These are phyloP conservation scores for Bipolaris sorokiniana DNA, from an alignment of 2,329 filamentous ascomycete species.

Conservation along the genomic window DNA sequence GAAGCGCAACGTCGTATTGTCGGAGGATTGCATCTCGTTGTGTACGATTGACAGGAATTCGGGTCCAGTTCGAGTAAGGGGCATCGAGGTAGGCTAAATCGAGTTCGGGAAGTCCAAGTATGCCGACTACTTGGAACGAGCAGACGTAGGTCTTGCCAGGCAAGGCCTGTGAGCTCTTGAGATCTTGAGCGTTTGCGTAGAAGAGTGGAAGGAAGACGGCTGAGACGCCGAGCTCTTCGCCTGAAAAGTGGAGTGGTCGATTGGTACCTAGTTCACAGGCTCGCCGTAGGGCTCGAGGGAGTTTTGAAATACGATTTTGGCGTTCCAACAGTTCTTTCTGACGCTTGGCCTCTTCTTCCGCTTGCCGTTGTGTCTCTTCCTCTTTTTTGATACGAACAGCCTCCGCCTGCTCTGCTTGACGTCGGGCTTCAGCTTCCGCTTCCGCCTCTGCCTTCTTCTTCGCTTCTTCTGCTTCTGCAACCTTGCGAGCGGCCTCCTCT, in stretches of 20 bases:
- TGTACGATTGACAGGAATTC: constrained; percentile 40
- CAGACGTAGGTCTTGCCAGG: constrained; percentile 43
- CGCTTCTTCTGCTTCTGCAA: constrained; percentile 40
- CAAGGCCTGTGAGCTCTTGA: constrained; percentile 27
- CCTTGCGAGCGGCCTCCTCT: constrained; percentile 37
- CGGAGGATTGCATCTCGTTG: constrained; percentile 47
- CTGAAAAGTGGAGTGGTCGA: constrained; percentile 48
- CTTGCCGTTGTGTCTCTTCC: constrained; percentile 37
- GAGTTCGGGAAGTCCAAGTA: constrained; percentile 50
- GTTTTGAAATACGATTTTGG: constrained; percentile 43
- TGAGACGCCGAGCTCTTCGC: constrained; percentile 48
- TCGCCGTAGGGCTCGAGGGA: constrained; percentile 45
- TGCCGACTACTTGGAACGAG: constrained; percentile 49
- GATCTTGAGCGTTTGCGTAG: constrained; percentile 42
- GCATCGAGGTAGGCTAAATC: constrained; percentile 43
- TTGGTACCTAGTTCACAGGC: constrained; percentile 47
- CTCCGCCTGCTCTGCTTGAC: constrained; percentile 42
- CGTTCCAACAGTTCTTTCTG: constrained; percentile 42
- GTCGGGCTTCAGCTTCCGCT: constrained; percentile 32
- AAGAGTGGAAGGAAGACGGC: constrained; percentile 49
- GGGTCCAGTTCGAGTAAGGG: constrained; percentile 47
- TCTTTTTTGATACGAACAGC: constrained; percentile 41
- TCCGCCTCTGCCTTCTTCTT: constrained; percentile 38
- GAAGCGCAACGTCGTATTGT: constrained; percentile 47
- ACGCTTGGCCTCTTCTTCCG: constrained; percentile 38